These are phyloP conservation scores for Dendrocalamus sinicus DNA, from an alignment of 176 grass and related monocot species.

Conservation along the genomic window DNA sequence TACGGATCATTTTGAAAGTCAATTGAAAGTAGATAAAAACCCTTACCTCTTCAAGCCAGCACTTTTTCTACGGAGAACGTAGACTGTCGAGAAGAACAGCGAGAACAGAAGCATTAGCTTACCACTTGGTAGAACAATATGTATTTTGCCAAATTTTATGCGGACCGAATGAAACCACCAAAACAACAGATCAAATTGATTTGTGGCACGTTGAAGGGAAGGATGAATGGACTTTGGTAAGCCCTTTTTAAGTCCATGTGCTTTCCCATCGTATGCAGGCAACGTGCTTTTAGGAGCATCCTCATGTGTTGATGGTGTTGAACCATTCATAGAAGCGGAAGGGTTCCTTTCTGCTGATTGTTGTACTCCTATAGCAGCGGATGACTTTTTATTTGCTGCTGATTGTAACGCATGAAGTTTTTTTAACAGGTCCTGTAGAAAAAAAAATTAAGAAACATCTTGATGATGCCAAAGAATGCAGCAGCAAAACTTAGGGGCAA, in stretches of 20 bases:
- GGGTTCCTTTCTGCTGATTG: constrained; percentile 34
- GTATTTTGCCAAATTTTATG: constrained; percentile 65
- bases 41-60: constrained; percentile 65
- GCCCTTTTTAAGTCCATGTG: constrained; percentile 35
- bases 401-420: constrained; percentile 46
- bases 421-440: constrained; percentile 44
- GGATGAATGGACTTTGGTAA: constrained; percentile 46
- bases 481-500: background rate
- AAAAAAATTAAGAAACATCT: background rate
- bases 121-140: constrained; percentile 68
- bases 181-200: constrained; percentile 60
- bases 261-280: constrained; percentile 27
- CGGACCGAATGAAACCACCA: constrained; percentile 83
- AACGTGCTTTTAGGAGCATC: constrained; percentile 30
- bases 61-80: constrained; percentile 62
- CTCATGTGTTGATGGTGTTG: constrained; percentile 25
- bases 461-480: background rate
- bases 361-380: constrained; percentile 16
- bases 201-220: constrained; percentile 33
- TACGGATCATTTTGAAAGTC: background rate
- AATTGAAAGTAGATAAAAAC: background rate
- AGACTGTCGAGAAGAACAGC: constrained; percentile 62
- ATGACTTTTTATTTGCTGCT: constrained; percentile 41
- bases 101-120: constrained; percentile 67
- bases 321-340: constrained; percentile 16